Base-by-base conservation (phyloP, 2,329 filamentous ascomycete genomes). In the Karstenula rhodostoma region DNA sequence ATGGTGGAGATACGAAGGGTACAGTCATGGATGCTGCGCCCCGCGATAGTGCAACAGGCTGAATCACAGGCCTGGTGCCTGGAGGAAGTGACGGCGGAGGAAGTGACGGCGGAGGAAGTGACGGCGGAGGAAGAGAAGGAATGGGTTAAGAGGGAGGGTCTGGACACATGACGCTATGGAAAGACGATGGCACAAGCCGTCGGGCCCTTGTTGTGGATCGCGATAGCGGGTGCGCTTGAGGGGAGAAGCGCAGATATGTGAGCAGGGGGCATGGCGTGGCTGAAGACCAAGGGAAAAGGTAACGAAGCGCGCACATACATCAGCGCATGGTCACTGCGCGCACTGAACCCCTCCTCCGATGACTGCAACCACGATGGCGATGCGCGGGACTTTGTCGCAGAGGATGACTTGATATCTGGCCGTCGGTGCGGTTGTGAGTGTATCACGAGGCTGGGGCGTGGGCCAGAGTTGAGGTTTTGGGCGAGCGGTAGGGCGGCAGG, bases 231-330 rank as follows among this genome's bases (percentile, higher is more conserved):
- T 57, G 55, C 43, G 56, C 58, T 51, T 32, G 49, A 59, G 44
- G 44, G 57, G 57, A 64, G 59, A 55, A 57, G 60, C 50, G 42
- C 51, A 53, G 51, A 54, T 47, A 40, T 40, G 19, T 44, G 4
- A 19, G 10, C 42, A 44, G 42, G 52, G 50, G 48, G 22, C 56
- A 66, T 61, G 43, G 67, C 67, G 62, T 70, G 69, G 60, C 64
- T 64, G 56, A 64, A 57, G 60, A 56, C 47, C 56, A 59, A 56
- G 55, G 54, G 61, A 61, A 62, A 52, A 63, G 15, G 37, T 7
- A 74, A 69, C 57, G 63, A 68, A 65, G 68, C 69, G 68, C 43
- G 61, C 65, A 75, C 73, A 64, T 76, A 76, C 73, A 76, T 73
- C 68, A 71, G 68, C 68, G 63, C 71, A 68, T 68, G 56, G 59